phyloP scores from a whole-genome alignment of 2,329 filamentous ascomycete species.

The Truncatella angustata region DNA sequence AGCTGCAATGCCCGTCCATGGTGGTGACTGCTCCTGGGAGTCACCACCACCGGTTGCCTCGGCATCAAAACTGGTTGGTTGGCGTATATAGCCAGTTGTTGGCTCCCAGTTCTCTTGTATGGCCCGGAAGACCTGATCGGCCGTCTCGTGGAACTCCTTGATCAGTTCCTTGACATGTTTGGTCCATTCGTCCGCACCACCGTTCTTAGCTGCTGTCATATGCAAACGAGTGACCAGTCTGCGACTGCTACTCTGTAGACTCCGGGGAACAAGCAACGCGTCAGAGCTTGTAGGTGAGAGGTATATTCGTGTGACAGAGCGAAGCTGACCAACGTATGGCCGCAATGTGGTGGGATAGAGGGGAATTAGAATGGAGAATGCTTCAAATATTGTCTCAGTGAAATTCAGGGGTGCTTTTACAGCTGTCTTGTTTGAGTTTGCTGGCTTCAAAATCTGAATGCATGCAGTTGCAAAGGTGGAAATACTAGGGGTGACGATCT shows the following conservation, averaged over 20 bases:
- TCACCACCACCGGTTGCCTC: slow-evolving; percentile 47
- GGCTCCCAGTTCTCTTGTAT: slow-evolving; percentile 82
- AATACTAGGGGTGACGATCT: slow-evolving; percentile 82
- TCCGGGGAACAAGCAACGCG: slow-evolving; percentile 43
- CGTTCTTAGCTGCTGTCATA: slow-evolving; percentile 78
- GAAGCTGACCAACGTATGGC: slow-evolving; percentile 69
- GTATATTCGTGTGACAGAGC: slow-evolving; percentile 55
- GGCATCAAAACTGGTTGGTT: slow-evolving; percentile 42
- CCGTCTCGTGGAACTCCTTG: slow-evolving; percentile 64
- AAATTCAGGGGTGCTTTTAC: slow-evolving; percentile 44
- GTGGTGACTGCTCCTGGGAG: slow-evolving; percentile 51
- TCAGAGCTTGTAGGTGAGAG: slow-evolving; percentile 64
- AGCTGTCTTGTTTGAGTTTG: slow-evolving; percentile 34
- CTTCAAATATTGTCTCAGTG: slow-evolving; percentile 67
- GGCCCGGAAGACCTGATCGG: slow-evolving; percentile 75
- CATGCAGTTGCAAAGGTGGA: slow-evolving; percentile 72
- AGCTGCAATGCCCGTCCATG: slow-evolving; percentile 72
- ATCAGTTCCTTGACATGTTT: slow-evolving; percentile 63
- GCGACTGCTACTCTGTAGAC: slow-evolving; percentile 57
- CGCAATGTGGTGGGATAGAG: slow-evolving; percentile 82
- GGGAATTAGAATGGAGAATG: slow-evolving; percentile 71
- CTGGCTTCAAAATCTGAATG: slow-evolving; percentile 60
- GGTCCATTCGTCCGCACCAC: slow-evolving; percentile 74
- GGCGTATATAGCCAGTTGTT: slow-evolving; percentile 46
- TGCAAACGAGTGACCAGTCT: slow-evolving; percentile 70